Evolutionary conservation across 2,329 filamentous ascomycete genomes (phyloP).

Genomic region (Drechslerella coelobrocha): DNA sequence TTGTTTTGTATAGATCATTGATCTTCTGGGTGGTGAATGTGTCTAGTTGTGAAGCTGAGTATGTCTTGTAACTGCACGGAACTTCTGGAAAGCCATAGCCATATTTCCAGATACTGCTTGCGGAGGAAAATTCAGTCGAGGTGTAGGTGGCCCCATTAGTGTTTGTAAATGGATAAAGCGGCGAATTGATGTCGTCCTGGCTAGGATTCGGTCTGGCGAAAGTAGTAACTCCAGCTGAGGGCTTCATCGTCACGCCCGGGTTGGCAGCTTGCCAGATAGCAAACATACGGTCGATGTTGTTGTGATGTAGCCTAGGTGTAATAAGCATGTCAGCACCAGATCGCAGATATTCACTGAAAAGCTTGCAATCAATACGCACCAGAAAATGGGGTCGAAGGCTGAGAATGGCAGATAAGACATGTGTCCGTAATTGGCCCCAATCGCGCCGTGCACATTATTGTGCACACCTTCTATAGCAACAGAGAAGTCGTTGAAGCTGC

Average conservation of each 20-base stretch:
- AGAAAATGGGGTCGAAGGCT: constrained; percentile 56
- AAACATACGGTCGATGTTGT: constrained; percentile 54
- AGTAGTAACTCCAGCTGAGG: constrained; percentile 34
- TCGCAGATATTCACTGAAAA: too few species aligned
- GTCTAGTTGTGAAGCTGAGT: constrained; percentile 11
- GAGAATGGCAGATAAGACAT: constrained; percentile 54
- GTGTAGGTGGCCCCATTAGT: constrained; percentile 46
- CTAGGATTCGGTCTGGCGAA: constrained; percentile 31
- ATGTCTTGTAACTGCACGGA: constrained; percentile 27
- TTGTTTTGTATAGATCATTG: constrained; percentile 47
- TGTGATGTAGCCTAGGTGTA: constrained; percentile 52
- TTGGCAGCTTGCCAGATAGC: constrained; percentile 55
- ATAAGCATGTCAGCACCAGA: too few species aligned
- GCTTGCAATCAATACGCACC: constrained; percentile 28
- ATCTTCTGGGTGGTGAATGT: constrained; percentile 41
- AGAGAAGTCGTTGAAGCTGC: constrained; percentile 51
- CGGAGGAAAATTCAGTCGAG: constrained; percentile 42
- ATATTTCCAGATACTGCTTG: constrained; percentile 47
- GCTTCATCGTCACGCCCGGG: constrained; percentile 32
- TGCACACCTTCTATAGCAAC: constrained; percentile 53
- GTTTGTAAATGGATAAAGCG: constrained; percentile 52
- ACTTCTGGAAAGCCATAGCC: constrained; percentile 53
- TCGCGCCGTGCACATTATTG: constrained; percentile 52
- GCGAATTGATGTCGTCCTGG: constrained; percentile 50
- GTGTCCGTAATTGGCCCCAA: constrained; percentile 50